phyloP scores from a whole-genome alignment of 345 rosid genomes.

The Ailanthus altissimus region DNA sequence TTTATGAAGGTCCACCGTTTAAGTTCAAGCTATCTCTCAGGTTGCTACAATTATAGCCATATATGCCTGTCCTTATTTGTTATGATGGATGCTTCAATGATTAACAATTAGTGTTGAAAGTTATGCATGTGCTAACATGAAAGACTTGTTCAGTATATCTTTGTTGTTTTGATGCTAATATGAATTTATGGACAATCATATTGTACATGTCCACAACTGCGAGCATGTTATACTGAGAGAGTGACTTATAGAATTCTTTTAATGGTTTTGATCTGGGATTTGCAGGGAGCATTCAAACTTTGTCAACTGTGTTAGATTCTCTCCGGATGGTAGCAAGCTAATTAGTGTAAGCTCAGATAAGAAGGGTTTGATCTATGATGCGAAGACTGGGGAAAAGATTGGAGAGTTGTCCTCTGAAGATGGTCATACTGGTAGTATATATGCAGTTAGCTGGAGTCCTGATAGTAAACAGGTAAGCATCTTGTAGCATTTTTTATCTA shows the following conservation, averaged over 20 bases:
- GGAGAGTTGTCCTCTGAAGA: constrained; percentile 75
- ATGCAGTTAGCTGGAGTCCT: constrained; percentile 94
- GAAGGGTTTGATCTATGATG: constrained; percentile 82
- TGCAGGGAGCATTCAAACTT: constrained; percentile 89
- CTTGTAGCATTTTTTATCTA: not conserved
- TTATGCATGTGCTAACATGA: not conserved
- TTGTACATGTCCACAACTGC: not conserved
- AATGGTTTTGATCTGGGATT: constrained; percentile 8
- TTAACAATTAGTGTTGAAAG: not conserved
- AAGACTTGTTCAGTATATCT: not conserved
- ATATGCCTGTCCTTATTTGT: not conserved
- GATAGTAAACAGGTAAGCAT: constrained; percentile 75
- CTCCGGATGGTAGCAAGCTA: constrained; percentile 93
- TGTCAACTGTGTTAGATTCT: constrained; percentile 87
- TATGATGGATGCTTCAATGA: not conserved
- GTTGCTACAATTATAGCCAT: constrained; percentile 30
- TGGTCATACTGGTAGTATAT: constrained; percentile 88
- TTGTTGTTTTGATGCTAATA: too few relatives aligned
- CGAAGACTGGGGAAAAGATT: constrained; percentile 72
- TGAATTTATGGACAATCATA: too few relatives aligned
- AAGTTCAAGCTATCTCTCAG: constrained; percentile 92
- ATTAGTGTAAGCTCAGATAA: constrained; percentile 93
- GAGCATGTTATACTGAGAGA: not conserved
- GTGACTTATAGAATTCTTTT: not conserved
- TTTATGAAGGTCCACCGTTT: constrained; percentile 96